Evolutionary conservation across 2,329 filamentous ascomycete genomes (phyloP), one percentile per base, ranked within the genome.

Genomic region (Penicillium sp.): DNA sequence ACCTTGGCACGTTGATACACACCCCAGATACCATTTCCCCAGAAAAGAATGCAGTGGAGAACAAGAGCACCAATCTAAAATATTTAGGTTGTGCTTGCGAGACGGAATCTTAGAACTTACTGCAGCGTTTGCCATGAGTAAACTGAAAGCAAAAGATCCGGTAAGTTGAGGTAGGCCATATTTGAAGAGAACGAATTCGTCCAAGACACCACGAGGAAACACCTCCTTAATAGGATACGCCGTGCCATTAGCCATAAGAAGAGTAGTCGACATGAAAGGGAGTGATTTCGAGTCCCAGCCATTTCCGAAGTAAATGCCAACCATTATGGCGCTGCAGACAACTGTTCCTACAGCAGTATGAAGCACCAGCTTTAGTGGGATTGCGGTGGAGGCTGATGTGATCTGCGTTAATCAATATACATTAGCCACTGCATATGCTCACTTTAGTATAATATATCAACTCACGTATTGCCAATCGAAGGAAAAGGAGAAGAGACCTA

Each of bases 41-140:
- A 84, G 62, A 84, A 84, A 4, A 84, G 64, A 46, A 79, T 53
- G 56, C 76, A 78, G 56, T 84, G 82, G 2, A 74, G 64, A 27
- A 84, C 70, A 19, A 84, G 64, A 5, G 82, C 82, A 1, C 82
- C 82, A 45, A 84, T 84, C n/a, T n/a, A n/a, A n/a, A n/a, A n/a
- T n/a, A n/a, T n/a, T n/a, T n/a, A n/a, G n/a, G n/a, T n/a, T n/a
- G n/a, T n/a, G n/a, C n/a, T n/a, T n/a, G n/a, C n/a, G n/a, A n/a
- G n/a, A n/a, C n/a, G n/a, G n/a, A n/a, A n/a, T n/a, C n/a, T n/a
- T n/a, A n/a, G n/a, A n/a, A n/a, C n/a, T n/a, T n/a, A n/a, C n/a
- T 30, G 81, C 80, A 57, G 79, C 78, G 65, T 84, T 83, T 2
- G 81, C 79, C 71, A 83, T 83, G 56, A 84, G 78, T 72, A 84